These are phyloP conservation scores for Houttuynia cordata DNA, from an alignment of 164 flowering plant species.

Conservation along the genomic window DNA sequence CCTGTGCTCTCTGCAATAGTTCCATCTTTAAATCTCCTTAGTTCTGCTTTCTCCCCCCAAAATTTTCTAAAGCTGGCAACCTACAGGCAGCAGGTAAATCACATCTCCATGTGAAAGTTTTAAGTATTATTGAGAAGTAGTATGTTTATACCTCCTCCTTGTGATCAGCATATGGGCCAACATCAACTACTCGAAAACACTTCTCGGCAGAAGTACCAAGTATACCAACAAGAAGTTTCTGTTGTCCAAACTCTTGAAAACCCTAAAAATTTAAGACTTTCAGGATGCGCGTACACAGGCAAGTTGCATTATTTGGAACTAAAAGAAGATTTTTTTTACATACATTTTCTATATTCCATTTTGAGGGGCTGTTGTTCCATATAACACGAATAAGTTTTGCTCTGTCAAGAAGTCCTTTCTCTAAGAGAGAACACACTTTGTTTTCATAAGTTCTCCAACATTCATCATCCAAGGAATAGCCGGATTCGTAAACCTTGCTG, in stretches of 20 bases:
- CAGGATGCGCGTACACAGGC: background rate
- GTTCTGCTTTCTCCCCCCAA: slow-evolving; percentile 94
- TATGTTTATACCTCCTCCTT: slow-evolving; percentile 53
- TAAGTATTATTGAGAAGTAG: background rate
- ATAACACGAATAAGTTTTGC: slow-evolving; percentile 60
- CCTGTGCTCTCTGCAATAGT: slow-evolving; percentile 84
- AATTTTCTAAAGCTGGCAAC: slow-evolving; percentile 59
- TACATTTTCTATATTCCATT: slow-evolving; percentile 54
- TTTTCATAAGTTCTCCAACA: slow-evolving; percentile 87
- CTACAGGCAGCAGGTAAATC: slow-evolving; percentile 18
- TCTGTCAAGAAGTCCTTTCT: slow-evolving; percentile 61
- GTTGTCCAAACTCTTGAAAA: slow-evolving; percentile 37
- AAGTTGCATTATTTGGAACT: background rate
- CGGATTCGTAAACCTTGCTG: slow-evolving; percentile 34
- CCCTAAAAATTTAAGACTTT: slow-evolving; percentile 35
- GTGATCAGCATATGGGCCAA: slow-evolving; percentile 83
- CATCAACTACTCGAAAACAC: slow-evolving; percentile 52
- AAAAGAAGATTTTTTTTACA: slow-evolving; percentile 4
- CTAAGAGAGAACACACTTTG: slow-evolving; percentile 47
- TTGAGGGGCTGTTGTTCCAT: slow-evolving; percentile 47
- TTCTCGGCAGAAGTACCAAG: slow-evolving; percentile 44
- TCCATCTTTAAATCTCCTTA: slow-evolving; percentile 77
- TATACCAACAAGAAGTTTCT: slow-evolving; percentile 59
- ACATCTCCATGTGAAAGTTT: background rate
- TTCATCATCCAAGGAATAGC: slow-evolving; percentile 79